Evolutionary conservation across 2,329 filamentous ascomycete species (phyloP), one percentile per base, ranked within the genome.

Genomic region (Pseudogymnoascus sp.): DNA sequence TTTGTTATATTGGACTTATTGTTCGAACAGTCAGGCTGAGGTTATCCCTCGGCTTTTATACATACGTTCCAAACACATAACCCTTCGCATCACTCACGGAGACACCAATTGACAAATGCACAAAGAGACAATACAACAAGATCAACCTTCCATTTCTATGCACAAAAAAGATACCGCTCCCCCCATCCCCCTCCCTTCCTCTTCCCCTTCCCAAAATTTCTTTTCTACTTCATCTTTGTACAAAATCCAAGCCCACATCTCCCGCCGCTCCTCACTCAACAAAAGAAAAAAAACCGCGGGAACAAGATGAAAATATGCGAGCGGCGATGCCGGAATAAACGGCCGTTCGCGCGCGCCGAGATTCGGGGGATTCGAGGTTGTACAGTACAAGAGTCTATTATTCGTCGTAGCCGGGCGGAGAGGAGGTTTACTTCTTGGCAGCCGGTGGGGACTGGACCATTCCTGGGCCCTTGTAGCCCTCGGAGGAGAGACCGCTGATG

Each of bases 401-500:
- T 54, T 54, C 44, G 44, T 33, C 26, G 57, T 59, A 60, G 59
- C 36, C 36, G 17, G 59, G 41, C 59, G 41, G 41, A 60, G 59
- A 60, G 5, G 13, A 6, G 35, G 6, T 50, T 44, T 60, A 60
- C 59, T 41, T 54, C 59, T 44, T 60, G 4, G n/a, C 21, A 24
- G 35, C 39, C 69, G 82, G 80, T 70, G 82, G 79, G 66, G 83
- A 85, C 80, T 96, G 92, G 68, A 96, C 83, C 77, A 86, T 83
- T 71, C 91, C 90, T 73, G 84, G 83, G 76, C 91, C 91, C 66
- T 77, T 78, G 81, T 95, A 96, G 70, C 85, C 86, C 74, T 88
- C 84, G 72, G 88, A 88, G 68, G 87, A 83, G 77, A 94, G 79
- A 82, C 92, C 92, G 66, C 88, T 91, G 75, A 96, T 84, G 65